Evolutionary conservation across 2,329 filamentous ascomycete genomes (phyloP).

Genomic region (Metarhizium album): DNA sequence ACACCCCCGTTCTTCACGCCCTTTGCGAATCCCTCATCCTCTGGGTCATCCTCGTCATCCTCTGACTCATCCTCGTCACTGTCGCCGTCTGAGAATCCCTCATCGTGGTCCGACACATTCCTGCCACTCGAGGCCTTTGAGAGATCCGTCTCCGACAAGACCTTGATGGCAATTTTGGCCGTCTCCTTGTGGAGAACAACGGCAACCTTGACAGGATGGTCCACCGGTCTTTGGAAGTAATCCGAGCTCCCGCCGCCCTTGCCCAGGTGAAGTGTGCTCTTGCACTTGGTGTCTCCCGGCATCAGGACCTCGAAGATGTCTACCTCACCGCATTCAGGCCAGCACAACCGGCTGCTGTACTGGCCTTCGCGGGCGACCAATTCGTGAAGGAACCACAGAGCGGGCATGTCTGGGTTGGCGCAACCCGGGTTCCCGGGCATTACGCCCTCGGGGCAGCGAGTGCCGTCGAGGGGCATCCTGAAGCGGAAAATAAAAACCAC

Average conservation of each 20-base stretch:
- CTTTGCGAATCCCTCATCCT: slow-evolving; percentile 23
- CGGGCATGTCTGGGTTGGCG: slow-evolving; percentile 56
- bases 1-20: slow-evolving; percentile 29
- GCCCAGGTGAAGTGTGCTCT: slow-evolving; percentile 59
- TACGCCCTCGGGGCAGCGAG: slow-evolving; percentile 23
- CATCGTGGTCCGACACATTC: too few species aligned
- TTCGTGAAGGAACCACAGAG: slow-evolving; percentile 67
- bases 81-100: too few species aligned
- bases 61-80: too few species aligned
- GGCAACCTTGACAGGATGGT: slow-evolving; percentile 50
- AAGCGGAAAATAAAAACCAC: slow-evolving; percentile 69
- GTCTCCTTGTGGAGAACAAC: slow-evolving; percentile 46
- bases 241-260: slow-evolving; percentile 55
- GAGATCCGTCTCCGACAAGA: slow-evolving; percentile 34
- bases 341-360: slow-evolving; percentile 65
- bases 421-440: slow-evolving; percentile 12
- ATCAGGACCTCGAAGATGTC: slow-evolving; percentile 65
- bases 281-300: slow-evolving; percentile 53
- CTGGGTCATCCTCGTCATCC: too few species aligned
- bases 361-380: slow-evolving; percentile 60
- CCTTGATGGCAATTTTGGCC: slow-evolving; percentile 44
- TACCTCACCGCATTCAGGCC: slow-evolving; percentile 62
- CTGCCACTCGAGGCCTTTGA: slow-evolving; percentile 25
- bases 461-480: slow-evolving; percentile 54
- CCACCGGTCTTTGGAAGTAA: slow-evolving; percentile 58